Evolutionary conservation across 179 eudicot genomes (phyloP).

Genomic region (Carnegiea gigantea): DNA sequence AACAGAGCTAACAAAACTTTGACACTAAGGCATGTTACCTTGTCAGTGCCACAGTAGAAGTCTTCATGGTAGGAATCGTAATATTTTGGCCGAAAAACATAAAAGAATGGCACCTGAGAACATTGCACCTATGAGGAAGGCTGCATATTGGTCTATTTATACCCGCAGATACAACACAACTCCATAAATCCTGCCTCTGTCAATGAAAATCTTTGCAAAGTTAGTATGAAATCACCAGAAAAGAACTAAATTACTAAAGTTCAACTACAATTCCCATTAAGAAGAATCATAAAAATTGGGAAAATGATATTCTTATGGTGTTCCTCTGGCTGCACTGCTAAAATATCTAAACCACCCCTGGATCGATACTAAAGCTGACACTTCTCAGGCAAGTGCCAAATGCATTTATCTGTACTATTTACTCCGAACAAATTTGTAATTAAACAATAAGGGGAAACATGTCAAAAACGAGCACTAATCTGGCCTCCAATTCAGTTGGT

Average conservation of each 20-base stretch:
- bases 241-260: background rate
- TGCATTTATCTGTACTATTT: background rate
- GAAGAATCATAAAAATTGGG: background rate
- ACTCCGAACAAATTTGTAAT: background rate
- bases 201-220: background rate
- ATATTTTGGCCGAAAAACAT: constrained; percentile 41
- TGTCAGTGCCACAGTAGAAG: constrained; percentile 53
- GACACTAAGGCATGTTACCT: constrained; percentile 39
- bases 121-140: constrained; percentile 37
- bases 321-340: background rate
- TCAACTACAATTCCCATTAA: background rate
- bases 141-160: constrained; percentile 39
- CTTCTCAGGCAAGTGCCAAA: background rate
- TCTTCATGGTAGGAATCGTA: constrained; percentile 41
- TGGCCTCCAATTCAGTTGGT: background rate
- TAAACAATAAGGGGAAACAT: background rate
- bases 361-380: background rate
- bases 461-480: background rate
- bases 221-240: constrained; percentile 3
- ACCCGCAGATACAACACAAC: constrained; percentile 40
- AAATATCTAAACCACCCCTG: background rate
- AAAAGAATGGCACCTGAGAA: constrained; percentile 50
- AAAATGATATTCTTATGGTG: background rate
- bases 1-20: background rate
- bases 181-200: constrained; percentile 57